Percentiles rank a stretch among this genome's conserved stretches.
phyloP scores from a whole-genome alignment of 805 yeast species.

The Wickerhamiella domercqiae region DNA sequence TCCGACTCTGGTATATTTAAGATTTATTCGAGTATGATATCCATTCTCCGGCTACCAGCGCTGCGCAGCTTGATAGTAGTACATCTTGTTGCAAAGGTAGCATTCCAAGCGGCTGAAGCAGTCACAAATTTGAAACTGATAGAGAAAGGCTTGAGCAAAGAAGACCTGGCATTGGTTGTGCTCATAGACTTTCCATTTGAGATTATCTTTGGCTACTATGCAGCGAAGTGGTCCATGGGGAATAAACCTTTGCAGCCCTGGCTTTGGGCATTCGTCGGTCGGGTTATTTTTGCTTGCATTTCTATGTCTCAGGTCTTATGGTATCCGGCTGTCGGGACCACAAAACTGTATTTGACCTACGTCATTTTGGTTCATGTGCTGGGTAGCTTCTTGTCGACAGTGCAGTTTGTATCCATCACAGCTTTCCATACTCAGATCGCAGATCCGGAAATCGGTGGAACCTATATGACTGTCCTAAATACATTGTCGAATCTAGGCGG shows the following conservation, averaged over 20 bases:
- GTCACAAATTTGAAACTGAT: constrained; percentile 83
- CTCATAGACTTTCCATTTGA: constrained; percentile 93
- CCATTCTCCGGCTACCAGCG: constrained; percentile 36
- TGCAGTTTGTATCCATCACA: constrained; percentile 85
- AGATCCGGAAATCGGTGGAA: constrained; percentile 92
- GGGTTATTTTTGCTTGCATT: constrained; percentile 56
- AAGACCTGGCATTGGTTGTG: constrained; percentile 84
- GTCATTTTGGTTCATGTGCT: constrained; percentile 71
- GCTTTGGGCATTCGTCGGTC: constrained; percentile 74
- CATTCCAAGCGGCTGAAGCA: constrained; percentile 91
- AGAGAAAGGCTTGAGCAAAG: constrained; percentile 85
- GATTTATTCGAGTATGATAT: constrained; percentile 24
- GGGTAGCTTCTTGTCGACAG: constrained; percentile 84
- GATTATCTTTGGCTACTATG: constrained; percentile 85
- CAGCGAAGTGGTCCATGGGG: constrained; percentile 88
- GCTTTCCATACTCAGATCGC: constrained; percentile 94
- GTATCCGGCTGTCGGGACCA: constrained; percentile 48
- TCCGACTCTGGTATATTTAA: constrained; percentile 18
- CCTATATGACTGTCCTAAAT: constrained; percentile 92
- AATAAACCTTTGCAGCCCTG: constrained; percentile 60
- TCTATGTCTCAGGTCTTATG: constrained; percentile 59
- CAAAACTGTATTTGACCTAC: constrained; percentile 41
- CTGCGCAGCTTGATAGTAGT: constrained; percentile 61
- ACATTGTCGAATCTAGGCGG: constrained; percentile 91
- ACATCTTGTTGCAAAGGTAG: constrained; percentile 70